Evolutionary conservation across 352 stramenopile genomes (phyloP).

Genomic region (Phytophthora ramorum): DNA sequence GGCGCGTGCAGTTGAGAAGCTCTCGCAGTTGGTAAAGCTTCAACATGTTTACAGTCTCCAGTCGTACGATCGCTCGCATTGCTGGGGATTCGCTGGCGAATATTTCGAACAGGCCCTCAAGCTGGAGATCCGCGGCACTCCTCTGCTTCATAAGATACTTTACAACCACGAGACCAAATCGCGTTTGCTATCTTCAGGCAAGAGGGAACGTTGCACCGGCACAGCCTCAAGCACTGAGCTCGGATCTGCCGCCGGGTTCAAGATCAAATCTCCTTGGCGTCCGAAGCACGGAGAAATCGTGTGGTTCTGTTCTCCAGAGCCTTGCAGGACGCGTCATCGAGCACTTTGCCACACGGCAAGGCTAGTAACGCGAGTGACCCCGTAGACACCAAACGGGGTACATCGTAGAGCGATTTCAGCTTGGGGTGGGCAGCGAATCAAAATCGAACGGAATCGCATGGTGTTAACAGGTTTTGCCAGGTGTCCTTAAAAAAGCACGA

Average conservation of each 20-base stretch:
- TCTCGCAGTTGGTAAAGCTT: background rate
- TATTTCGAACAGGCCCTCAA: background rate
- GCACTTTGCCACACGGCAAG: slow-evolving; percentile 1
- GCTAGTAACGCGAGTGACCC: no score
- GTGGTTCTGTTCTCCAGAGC: background rate
- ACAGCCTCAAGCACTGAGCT: slow-evolving; percentile 20
- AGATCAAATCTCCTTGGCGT: slow-evolving; percentile 7
- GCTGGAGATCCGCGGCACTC: background rate
- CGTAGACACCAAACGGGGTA: no score
- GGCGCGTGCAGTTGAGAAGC: background rate
- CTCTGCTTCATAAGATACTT: background rate
- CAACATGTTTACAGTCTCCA: background rate
- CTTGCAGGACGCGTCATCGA: background rate
- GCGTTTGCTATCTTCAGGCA: background rate
- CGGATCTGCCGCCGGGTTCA: slow-evolving; percentile 18
- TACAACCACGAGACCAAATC: slow-evolving; percentile 2
- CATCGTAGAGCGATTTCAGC: no score
- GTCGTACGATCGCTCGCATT: background rate
- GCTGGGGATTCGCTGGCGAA: background rate
- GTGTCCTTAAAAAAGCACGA: background rate
- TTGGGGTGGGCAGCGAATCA: no score
- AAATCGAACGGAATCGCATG: background rate
- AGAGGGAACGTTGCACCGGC: slow-evolving; percentile 19
- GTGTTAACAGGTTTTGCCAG: background rate
- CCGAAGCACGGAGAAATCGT: background rate